Evolutionary conservation across 352 stramenopile genomes (phyloP).

Genomic region (Thraustochytrium striatum): DNA sequence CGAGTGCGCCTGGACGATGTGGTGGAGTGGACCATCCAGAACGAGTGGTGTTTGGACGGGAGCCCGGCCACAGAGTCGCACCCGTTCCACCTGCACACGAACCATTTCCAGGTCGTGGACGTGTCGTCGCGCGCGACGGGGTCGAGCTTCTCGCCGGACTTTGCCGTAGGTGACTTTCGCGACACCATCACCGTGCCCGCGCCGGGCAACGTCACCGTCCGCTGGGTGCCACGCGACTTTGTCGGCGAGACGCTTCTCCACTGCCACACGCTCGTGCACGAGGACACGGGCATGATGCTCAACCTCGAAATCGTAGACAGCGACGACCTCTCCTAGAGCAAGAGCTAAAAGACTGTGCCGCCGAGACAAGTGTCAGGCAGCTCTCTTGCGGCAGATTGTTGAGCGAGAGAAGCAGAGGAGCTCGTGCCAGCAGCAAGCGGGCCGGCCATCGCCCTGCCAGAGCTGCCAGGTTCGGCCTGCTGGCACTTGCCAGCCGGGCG

Average conservation of each 20-base stretch:
- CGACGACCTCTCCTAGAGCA: no score
- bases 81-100: slow-evolving; percentile 76
- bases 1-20: slow-evolving; percentile 63
- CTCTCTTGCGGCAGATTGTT: no score
- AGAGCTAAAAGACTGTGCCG: no score
- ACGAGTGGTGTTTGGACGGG: slow-evolving; percentile 62
- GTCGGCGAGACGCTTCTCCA: slow-evolving; percentile 53
- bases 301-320: slow-evolving; percentile 26
- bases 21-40: slow-evolving; percentile 70
- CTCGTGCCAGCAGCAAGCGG: no score
- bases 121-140: slow-evolving; percentile 62
- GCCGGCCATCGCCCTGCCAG: no score
- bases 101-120: slow-evolving; percentile 71
- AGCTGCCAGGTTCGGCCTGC: no score
- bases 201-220: slow-evolving; percentile 71
- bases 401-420: no score
- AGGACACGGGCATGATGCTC: slow-evolving; percentile 45
- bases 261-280: slow-evolving; percentile 49
- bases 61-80: slow-evolving; percentile 53
- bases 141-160: slow-evolving; percentile 61
- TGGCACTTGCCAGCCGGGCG: no score
- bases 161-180: slow-evolving; percentile 69
- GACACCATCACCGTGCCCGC: slow-evolving; percentile 71
- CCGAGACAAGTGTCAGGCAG: no score
- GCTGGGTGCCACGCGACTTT: slow-evolving; percentile 68